Conservation (phyloP, 805 yeast species). For the Blastobotrys chiropterorum region DNA sequence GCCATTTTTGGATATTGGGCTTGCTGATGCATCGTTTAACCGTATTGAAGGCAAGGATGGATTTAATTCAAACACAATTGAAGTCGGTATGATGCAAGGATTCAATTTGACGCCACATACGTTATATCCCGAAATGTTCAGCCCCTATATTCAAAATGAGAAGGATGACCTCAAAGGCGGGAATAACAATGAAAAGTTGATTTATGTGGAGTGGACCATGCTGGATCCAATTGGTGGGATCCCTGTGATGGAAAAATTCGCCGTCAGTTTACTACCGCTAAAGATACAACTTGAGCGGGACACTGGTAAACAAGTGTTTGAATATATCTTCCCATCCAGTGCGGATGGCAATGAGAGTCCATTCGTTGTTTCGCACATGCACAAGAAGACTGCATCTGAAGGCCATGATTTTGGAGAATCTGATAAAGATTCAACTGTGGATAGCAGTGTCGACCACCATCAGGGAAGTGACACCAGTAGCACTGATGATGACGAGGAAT, state of each 20-base stretch:
- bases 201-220: slow-evolving; percentile 66
- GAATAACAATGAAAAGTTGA: slow-evolving; percentile 26
- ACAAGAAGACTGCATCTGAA: slow-evolving; percentile 8
- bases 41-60: slow-evolving; percentile 62
- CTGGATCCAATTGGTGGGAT: slow-evolving; percentile 87
- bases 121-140: slow-evolving; percentile 63
- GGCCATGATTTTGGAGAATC: slow-evolving; percentile 4
- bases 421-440: background rate
- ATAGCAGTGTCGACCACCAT: background rate
- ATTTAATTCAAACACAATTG: slow-evolving; percentile 55
- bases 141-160: slow-evolving; percentile 36
- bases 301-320: slow-evolving; percentile 55
- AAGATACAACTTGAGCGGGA: slow-evolving; percentile 66
- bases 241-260: slow-evolving; percentile 62
- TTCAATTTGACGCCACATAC: slow-evolving; percentile 55
- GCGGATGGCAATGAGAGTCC: slow-evolving; percentile 25
- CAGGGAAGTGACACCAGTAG: background rate
- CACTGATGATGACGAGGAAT: slow-evolving; percentile 1
- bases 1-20: slow-evolving; percentile 65
- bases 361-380: slow-evolving; percentile 17
- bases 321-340: slow-evolving; percentile 64
- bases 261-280: slow-evolving; percentile 57
- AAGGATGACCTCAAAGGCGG: slow-evolving; percentile 8
- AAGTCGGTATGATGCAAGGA: slow-evolving; percentile 59
- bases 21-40: slow-evolving; percentile 55